Base-by-base conservation (phyloP, 1,139 yeast genomes). In the Meyerozyma athensensis region DNA sequence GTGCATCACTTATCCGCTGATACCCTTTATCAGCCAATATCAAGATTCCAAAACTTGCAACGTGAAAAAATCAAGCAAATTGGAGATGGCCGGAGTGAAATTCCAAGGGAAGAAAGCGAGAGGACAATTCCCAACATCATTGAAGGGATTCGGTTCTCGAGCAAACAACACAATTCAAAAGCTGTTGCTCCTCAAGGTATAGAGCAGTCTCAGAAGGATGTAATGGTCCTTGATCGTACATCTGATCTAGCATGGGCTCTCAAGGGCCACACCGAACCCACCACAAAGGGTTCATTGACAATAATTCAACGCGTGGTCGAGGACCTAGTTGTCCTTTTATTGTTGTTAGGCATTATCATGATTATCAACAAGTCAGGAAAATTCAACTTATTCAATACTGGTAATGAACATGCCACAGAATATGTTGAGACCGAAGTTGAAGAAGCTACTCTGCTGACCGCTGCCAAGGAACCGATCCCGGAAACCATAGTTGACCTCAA, bases 311-410 rank as follows among this genome's bases (percentile, higher is more conserved):
- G 74, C 39, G 56, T 77, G 18, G 45, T 74, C 28, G 84, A 79
- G 50, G 79, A 77, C 44, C 57, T 75, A 2, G 54, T 72, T 18
- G 68, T 77, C 13, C 57, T 77, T 24, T 36, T 68, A 13, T 50
- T 38, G 43, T 68, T 43, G 44, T 59, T 35, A 45, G 62, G 32
- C 30, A 61, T 36, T 39, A 65, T 38, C 47, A 58, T 39, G 43
- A 63, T 21, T 50, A 72, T 39, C 61, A 72, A 46, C 52, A 63
- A 72, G 70, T 14, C 73, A 63, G 40, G 49, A 60, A 37, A 53
- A 47, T 39, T 52, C 47, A 10, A 18, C 33, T 8, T 14, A 23
- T 23, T 23, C 35, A 4, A 9, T 33, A 7, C 26, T 24, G 5
- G 36, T 18, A 7, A 33, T 30, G 5, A 37, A 14, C 12, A 38